Conservation (phyloP, 768 basidiomycete species). For the Termitomyces sp. region DNA sequence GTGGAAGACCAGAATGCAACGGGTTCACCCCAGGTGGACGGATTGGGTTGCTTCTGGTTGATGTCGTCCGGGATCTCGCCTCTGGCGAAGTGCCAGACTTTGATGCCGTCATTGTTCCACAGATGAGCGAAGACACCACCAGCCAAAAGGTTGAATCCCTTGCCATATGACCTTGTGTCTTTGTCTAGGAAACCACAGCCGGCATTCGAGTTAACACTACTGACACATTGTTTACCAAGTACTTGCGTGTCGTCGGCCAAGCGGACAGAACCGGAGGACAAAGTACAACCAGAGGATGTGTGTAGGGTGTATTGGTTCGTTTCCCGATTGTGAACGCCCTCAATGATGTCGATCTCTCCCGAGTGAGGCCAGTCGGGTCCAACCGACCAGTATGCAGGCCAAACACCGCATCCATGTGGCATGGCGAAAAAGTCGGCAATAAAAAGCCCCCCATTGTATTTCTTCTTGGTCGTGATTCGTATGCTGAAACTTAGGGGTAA, state of each 20-base stretch:
- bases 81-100: constrained; percentile 56
- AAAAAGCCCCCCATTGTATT: constrained; percentile 67
- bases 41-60: constrained; percentile 40
- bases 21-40: constrained; percentile 51
- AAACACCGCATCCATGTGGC: constrained; percentile 69
- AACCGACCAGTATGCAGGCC: constrained; percentile 55
- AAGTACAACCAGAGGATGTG: constrained; percentile 40
- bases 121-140: constrained; percentile 59
- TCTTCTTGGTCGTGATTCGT: constrained; percentile 64
- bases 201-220: constrained; percentile 35
- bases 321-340: constrained; percentile 62
- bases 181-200: constrained; percentile 52
- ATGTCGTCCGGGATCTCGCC: constrained; percentile 53
- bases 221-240: constrained; percentile 34
- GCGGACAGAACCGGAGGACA: no score
- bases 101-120: constrained; percentile 54
- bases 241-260: constrained; percentile 17
- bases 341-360: constrained; percentile 74
- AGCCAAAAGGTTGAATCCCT: constrained; percentile 40
- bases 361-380: constrained; percentile 51
- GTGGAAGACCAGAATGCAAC: constrained; percentile 49
- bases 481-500: constrained; percentile 57
- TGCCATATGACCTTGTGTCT: constrained; percentile 37
- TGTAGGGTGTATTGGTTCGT: constrained; percentile 70
- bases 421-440: constrained; percentile 70